phyloP scores from a whole-genome alignment of 2,329 filamentous ascomycete species.

The Colletotrichum magnum region DNA sequence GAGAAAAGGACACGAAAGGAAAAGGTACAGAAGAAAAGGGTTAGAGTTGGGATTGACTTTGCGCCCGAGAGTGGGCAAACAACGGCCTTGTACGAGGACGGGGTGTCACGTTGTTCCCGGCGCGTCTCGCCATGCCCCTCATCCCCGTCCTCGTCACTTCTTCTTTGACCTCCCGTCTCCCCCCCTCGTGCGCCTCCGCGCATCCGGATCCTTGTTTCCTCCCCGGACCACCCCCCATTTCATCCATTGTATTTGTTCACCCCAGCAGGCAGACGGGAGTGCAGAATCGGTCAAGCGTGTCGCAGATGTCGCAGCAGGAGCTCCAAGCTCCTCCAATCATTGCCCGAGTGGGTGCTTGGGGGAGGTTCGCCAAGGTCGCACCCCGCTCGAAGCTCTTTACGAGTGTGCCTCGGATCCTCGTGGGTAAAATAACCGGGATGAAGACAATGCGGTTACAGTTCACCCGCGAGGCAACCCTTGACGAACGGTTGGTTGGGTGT shows the following conservation, averaged over 20 bases:
- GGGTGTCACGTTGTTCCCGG: slow-evolving; percentile 26
- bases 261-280: slow-evolving; percentile 16
- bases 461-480: slow-evolving; percentile 5
- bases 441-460: slow-evolving; percentile 13
- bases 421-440: slow-evolving; percentile 22
- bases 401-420: slow-evolving; percentile 13
- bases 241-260: slow-evolving; percentile 15
- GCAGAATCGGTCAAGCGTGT: slow-evolving; percentile 40
- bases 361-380: slow-evolving; percentile 26
- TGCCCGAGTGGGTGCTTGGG: slow-evolving; percentile 1
- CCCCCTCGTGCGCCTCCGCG: slow-evolving; percentile 5
- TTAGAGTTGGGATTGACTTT: slow-evolving; percentile 39
- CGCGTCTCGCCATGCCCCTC: slow-evolving; percentile 19
- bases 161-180: slow-evolving; percentile 15
- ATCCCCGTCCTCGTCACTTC: slow-evolving; percentile 13
- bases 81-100: slow-evolving; percentile 8
- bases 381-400: slow-evolving; percentile 24
- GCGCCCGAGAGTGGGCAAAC: slow-evolving; percentile 23
- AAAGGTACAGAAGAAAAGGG: background rate
- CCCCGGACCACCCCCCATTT: background rate
- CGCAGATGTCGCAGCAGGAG: slow-evolving; percentile 36
- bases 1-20: slow-evolving; percentile 13
- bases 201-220: slow-evolving; percentile 37
- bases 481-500: slow-evolving; percentile 12
- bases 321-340: slow-evolving; percentile 40